Base-by-base conservation (phyloP, 1,139 yeast genomes). In the Yamadazyma diospyri region DNA sequence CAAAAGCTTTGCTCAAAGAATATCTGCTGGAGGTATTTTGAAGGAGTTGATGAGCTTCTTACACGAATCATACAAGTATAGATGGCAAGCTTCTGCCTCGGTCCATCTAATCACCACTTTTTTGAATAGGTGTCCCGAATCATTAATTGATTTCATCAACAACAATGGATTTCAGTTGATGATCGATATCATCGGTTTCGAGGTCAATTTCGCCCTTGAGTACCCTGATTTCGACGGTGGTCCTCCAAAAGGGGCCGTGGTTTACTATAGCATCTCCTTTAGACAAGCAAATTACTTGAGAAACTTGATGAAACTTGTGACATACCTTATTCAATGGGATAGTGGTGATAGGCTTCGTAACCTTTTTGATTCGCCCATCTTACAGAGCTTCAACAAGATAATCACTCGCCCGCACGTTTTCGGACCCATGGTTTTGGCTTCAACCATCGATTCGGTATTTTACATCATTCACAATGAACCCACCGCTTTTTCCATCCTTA, bases 401-500 rank as follows among this genome's bases (percentile, higher is more conserved):
- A 49, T 89, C 11, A 47, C 56, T n/a, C 64, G 84, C 47, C 77
- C 83, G 1, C 46, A 56, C 1, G 55, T 74, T 0, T 86, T 88
- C 61, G 96, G 96, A 0, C 77, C 80, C 20, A 70, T 76, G 15
- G 60, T 86, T n/a, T 57, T 85, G 13, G 69, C 87, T 0, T 66
- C 76, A 13, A 72, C 87, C 0, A 58, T 89, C 23, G 84, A 78
- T 43, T 75, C 82, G 14, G 71, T 88, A 16, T 75, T 82, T 29
- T 75, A 76, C 21, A 85, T 88, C 42, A 78, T 89, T 30, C 94
- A 89, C 51, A 85, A 84, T 45, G 97, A 89, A 48, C 96, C 97
- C 3, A 87, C 97, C 0, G 87, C 95, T 4, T 88, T 74, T 50
- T 72, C 86, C 3, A 82, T 89, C 30, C 69, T 89, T 47, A 79